Percentiles rank a stretch among this genome's conserved stretches.
Conservation (phyloP, 2,329 filamentous ascomycete species). For the Phialophora chinensis region DNA sequence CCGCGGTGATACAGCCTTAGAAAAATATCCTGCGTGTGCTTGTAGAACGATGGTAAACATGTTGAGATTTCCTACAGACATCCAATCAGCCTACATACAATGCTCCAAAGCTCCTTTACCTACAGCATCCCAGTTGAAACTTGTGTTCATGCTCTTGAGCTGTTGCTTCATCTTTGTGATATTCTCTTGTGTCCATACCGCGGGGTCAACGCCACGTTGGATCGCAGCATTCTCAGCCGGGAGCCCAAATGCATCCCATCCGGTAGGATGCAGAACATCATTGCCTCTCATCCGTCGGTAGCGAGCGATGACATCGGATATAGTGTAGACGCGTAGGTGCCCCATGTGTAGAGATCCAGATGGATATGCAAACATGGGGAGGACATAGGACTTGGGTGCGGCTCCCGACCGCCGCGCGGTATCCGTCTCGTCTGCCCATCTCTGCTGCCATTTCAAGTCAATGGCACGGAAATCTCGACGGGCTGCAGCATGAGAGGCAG, state of each 20-base stretch:
- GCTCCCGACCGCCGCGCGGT: background rate
- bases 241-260: constrained; percentile 91
- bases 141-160: constrained; percentile 76
- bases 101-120: constrained; percentile 46
- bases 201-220: constrained; percentile 77
- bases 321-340: constrained; percentile 86
- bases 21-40: constrained; percentile 87
- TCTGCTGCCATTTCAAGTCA: constrained; percentile 62
- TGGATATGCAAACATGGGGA: constrained; percentile 94
- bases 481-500: constrained; percentile 16
- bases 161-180: constrained; percentile 86
- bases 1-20: constrained; percentile 74
- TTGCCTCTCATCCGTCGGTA: constrained; percentile 76
- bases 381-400: constrained; percentile 65
- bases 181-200: constrained; percentile 78
- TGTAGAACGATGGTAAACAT: constrained; percentile 84
- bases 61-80: constrained; percentile 75
- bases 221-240: constrained; percentile 92
- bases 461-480: constrained; percentile 54
- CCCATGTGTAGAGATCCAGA: constrained; percentile 86
- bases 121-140: constrained; percentile 83
- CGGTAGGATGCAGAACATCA: constrained; percentile 84
- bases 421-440: constrained; percentile 48
- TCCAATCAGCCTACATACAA: constrained; percentile 41
- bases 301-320: constrained; percentile 82